phyloP scores from a whole-genome alignment of 2,329 filamentous ascomycete species.

The Pseudogymnoascus sp. region DNA sequence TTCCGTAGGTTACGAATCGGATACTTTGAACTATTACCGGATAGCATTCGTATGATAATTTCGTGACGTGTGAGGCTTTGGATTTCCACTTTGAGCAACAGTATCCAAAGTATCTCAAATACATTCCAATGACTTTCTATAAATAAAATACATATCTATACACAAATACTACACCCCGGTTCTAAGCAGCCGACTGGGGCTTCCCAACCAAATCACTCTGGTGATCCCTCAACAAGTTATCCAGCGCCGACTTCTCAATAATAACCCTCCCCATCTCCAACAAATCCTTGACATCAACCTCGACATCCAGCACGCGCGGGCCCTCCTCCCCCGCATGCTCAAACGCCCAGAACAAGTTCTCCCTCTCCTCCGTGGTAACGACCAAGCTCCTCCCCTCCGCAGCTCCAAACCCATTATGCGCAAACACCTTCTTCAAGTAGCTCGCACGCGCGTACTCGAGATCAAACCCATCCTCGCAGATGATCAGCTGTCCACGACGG shows the following conservation, averaged over 20 bases:
- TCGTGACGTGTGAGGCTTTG: not conserved
- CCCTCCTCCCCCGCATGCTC: conserved; percentile 59
- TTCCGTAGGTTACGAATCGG: not conserved
- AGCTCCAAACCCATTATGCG: conserved; percentile 62
- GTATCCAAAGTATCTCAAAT: not conserved
- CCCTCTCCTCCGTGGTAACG: conserved; percentile 56
- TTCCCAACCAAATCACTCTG: conserved; percentile 51
- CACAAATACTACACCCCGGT: not conserved
- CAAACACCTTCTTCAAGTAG: conserved; percentile 62
- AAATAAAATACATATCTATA: conserved; percentile 12
- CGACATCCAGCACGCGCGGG: conserved; percentile 58
- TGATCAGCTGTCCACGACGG: conserved; percentile 74
- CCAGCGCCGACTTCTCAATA: conserved; percentile 75
- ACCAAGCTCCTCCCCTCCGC: conserved; percentile 66
- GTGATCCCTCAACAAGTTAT: conserved; percentile 66
- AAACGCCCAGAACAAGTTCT: conserved; percentile 61
- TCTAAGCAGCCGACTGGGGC: not conserved
- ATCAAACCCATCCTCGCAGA: conserved; percentile 73
- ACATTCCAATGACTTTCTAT: not conserved
- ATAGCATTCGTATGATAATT: not conserved
- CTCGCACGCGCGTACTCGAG: conserved; percentile 46
- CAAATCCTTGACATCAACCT: conserved; percentile 94
- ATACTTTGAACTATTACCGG: not conserved
- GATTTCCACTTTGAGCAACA: not conserved
- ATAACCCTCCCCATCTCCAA: conserved; percentile 79